Evolutionary conservation across 306 rosid genomes (phyloP).

Genomic region (Casuarina glauca): DNA sequence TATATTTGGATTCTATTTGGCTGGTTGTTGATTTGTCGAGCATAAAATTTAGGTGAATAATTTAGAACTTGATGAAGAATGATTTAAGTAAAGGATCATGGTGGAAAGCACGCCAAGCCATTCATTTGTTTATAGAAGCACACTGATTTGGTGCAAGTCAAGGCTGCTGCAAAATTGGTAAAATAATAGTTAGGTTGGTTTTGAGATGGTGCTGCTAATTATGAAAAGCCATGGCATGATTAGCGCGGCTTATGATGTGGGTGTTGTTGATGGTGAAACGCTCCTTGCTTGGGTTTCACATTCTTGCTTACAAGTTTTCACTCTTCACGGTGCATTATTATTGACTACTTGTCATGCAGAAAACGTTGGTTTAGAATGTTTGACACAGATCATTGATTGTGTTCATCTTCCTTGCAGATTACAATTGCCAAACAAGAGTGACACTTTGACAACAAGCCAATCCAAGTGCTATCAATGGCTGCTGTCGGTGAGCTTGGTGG

Average conservation of each 20-base stretch:
- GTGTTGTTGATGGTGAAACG: neutral
- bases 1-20: neutral
- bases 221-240: neutral
- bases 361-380: neutral
- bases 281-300: neutral
- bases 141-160: neutral
- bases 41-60: neutral
- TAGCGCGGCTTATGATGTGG: neutral
- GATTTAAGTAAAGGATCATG: neutral
- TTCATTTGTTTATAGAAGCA: neutral
- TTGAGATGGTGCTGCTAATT: neutral
- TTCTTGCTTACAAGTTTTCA: no score
- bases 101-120: neutral
- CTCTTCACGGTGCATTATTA: neutral
- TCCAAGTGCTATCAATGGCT: constrained; percentile 16
- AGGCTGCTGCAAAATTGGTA: neutral
- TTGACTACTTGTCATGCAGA: neutral
- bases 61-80: neutral
- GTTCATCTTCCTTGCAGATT: neutral
- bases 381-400: neutral
- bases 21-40: neutral
- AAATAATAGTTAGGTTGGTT: neutral
- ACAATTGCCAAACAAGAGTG: neutral
- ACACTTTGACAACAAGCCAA: constrained; percentile 25
- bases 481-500: neutral